Percentiles rank a stretch among this genome's conserved stretches.
phyloP scores from a whole-genome alignment of 2,329 filamentous ascomycete species.

The Lachnellula cervina region DNA sequence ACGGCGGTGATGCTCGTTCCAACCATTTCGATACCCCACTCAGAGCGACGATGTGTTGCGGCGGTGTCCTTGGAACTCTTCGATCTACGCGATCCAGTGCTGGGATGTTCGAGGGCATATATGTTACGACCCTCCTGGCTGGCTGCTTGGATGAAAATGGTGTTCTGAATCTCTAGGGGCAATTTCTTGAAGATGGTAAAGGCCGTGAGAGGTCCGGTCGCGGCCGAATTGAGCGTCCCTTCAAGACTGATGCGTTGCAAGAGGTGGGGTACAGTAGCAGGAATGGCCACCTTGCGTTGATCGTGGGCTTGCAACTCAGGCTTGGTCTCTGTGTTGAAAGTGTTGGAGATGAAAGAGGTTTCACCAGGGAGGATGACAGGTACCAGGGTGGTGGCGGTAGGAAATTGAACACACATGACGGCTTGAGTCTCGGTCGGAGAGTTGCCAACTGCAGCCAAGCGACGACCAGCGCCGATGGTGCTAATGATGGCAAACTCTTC shows the following conservation, averaged over 20 bases:
- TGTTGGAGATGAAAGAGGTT: not conserved
- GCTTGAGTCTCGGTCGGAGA: too few relatives aligned
- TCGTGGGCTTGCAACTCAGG: too few relatives aligned
- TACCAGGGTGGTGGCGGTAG: too few relatives aligned
- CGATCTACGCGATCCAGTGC: not conserved
- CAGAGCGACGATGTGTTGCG: not conserved
- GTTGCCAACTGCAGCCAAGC: too few relatives aligned
- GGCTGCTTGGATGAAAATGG: constrained; percentile 4
- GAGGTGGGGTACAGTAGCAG: not conserved
- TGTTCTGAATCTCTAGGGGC: constrained; percentile 7
- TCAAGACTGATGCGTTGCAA: not conserved
- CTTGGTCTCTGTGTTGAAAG: not conserved
- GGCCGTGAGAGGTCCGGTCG: not conserved
- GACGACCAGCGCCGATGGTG: too few relatives aligned
- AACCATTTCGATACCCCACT: not conserved
- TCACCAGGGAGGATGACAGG: not conserved
- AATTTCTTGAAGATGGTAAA: constrained; percentile 5
- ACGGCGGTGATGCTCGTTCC: not conserved
- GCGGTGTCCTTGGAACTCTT: not conserved
- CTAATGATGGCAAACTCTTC: too few relatives aligned
- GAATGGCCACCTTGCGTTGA: not conserved
- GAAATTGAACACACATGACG: too few relatives aligned
- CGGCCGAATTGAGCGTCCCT: not conserved
- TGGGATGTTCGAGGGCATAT: not conserved
- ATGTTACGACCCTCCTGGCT: not conserved